Evolutionary conservation across 805 yeast species (phyloP), one percentile per base, ranked within the genome.

Genomic region (Metschnikowia henanensis): DNA sequence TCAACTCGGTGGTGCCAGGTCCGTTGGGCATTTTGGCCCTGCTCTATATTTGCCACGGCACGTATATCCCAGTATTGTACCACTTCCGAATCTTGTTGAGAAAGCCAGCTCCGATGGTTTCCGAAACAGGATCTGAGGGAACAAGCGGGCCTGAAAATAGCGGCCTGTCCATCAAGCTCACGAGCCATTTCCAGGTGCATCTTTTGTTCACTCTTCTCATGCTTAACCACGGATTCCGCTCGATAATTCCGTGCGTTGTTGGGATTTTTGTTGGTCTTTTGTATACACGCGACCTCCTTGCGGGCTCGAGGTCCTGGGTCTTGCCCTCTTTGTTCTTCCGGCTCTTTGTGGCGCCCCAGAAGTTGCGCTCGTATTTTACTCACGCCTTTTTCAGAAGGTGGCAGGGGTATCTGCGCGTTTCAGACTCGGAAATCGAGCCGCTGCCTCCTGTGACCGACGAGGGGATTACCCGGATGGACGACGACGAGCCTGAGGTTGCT

Each of bases 261-360:
- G 76, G 80, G 10, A 67, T 75, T 58, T 30, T 72, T 9, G 60
- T 72, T 23, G 80, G 80, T 6, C 58, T 64, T n/a, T 60, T 75
- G 19, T 55, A 75, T 37, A 72, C 66, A 39, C 67, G 62, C 46
- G 70, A 71, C 8, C 55, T 76, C 16, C 55, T 77, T 15, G 77
- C 77, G 6, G 79, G 79, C 9, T 59, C 63, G 23, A 61, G 55
- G 20, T 37, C 42, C 9, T 55, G 73, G 73, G 43, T 58, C 5
- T 39, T 70, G 20, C 71, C 74, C 6, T 41, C 45, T 5, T 32
- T 49, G 3, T 29, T 64, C 12, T 68, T 60, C 51, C 53, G 54
- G 16, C 43, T 66, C 13, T 56, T 65, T 30, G 52, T 61, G 10
- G 56, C 52, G 41, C 75, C 75, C 2, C 45, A 37, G 12, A 53